Evolutionary conservation across 2,329 filamentous ascomycete genomes (phyloP).

Genomic region (Claviceps spartinae): DNA sequence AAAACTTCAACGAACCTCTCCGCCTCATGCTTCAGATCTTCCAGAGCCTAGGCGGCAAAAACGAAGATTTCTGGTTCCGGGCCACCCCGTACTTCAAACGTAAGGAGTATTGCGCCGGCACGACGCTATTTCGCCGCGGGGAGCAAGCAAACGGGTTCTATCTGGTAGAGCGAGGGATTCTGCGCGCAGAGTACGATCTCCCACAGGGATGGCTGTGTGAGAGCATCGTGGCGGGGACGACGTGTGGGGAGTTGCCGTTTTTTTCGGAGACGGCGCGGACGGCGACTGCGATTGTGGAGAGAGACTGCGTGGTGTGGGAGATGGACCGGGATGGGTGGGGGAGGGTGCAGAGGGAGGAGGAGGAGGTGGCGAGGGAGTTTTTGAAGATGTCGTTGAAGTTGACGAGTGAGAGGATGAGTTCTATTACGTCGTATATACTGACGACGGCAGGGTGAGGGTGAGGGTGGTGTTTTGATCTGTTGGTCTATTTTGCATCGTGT

Average conservation of each 20-base stretch:
- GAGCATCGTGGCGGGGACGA: conserved; percentile 85
- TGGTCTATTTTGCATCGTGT: neutral
- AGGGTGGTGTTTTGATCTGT: neutral
- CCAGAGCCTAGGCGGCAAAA: conserved; percentile 68
- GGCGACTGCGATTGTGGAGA: conserved; percentile 72
- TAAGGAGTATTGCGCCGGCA: conserved; percentile 53
- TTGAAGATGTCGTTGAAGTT: conserved; percentile 81
- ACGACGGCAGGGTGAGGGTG: conserved; percentile 31
- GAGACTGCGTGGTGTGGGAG: conserved; percentile 70
- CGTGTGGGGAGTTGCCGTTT: conserved; percentile 91
- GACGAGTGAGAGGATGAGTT: conserved; percentile 81
- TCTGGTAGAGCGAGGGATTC: conserved; percentile 74
- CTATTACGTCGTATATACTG: conserved; percentile 45
- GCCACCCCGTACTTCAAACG: conserved; percentile 62
- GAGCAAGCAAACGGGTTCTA: conserved; percentile 76
- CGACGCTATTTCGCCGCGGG: conserved; percentile 64
- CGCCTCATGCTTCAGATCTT: conserved; percentile 93
- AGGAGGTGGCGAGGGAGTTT: conserved; percentile 70
- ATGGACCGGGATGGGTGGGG: conserved; percentile 62
- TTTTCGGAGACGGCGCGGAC: conserved; percentile 84
- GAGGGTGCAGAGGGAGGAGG: conserved; percentile 55
- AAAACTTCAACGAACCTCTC: conserved; percentile 77
- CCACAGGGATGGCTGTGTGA: conserved; percentile 84
- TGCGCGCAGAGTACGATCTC: conserved; percentile 80
- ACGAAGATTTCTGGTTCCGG: conserved; percentile 92